Evolutionary conservation across 2,329 filamentous ascomycete genomes (phyloP), one percentile per base, ranked within the genome.

Genomic region (Cercospora zeina): DNA sequence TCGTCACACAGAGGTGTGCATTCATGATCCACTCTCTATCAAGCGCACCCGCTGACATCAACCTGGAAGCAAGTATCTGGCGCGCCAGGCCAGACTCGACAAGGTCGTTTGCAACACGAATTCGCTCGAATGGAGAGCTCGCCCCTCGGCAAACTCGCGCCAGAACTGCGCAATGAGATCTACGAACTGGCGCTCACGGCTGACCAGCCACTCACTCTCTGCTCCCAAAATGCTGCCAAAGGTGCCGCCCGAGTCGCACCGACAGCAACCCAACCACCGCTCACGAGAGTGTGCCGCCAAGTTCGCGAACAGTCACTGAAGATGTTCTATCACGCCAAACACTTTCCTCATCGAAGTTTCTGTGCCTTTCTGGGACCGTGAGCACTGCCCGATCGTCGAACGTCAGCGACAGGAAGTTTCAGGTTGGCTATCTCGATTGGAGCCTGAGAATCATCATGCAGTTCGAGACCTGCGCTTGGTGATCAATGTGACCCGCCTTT

Each of bases 281-380:
- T 45, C 24, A 57, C 36, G 8, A 57, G 13, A 8, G 19, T 57
- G 8, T 45, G 39, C 21, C 33, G 27, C 13, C 54, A 57, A 13
- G 30, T 14, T 16, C 21, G 36, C 10, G 7, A 30, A 2, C 36
- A 57, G n/a, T 45, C 34, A 1, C 54, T 57, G 24, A 36, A 2
- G 36, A 42, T 57, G 36, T 57, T 42, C 54, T 57, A 57, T 27
- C 13, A 57, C 6, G 14, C 24, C 24, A 4, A 57, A 47, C 37
- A 57, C 36, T n/a, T 57, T 57, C 54, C 30, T 54, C 50, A 36
- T 54, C 30, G 33, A 19, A 10, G 30, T 36, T 9, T 21, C 14
- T 6, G 50, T 30, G 5, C 16, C 50, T 36, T 13, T 19, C 30
- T 30, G 49, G n/a, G 49, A 11, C 24, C 19, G 19, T 27, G 6